Conservation (phyloP, 1,284 basidiomycete genomes). For the Cystobasidium slooffiae region DNA sequence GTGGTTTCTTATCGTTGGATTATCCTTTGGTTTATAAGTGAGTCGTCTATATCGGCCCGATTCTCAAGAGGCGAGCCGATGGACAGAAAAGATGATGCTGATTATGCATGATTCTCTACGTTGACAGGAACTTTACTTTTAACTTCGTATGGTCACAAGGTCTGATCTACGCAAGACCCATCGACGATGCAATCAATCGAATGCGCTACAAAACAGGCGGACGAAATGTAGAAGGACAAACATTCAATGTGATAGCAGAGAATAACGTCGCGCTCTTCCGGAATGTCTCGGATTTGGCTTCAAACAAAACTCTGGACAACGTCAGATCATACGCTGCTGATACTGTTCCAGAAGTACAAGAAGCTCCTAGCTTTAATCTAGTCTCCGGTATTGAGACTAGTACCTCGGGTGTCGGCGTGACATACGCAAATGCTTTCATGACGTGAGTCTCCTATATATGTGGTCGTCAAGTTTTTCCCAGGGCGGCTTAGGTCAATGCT, state of each 20-base stretch:
- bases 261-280: slow-evolving; percentile 44
- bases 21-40: slow-evolving; percentile 77
- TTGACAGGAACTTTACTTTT: slow-evolving; percentile 18
- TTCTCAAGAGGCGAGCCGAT: too few relatives aligned
- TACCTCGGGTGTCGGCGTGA: slow-evolving; percentile 44
- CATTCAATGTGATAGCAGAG: slow-evolving; percentile 60
- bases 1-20: slow-evolving; percentile 78
- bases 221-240: slow-evolving; percentile 53
- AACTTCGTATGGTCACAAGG: slow-evolving; percentile 64
- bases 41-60: too few relatives aligned
- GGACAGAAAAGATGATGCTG: too few relatives aligned
- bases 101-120: background rate
- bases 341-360: slow-evolving; percentile 48
- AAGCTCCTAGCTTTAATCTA: slow-evolving; percentile 42
- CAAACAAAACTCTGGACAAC: background rate
- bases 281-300: slow-evolving; percentile 8
- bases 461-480: too few relatives aligned
- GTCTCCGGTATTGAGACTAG: slow-evolving; percentile 43
- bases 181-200: slow-evolving; percentile 77
- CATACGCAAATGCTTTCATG: slow-evolving; percentile 51
- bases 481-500: too few relatives aligned
- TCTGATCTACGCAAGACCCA: slow-evolving; percentile 68
- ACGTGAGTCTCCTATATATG: slow-evolving; percentile 28
- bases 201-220: slow-evolving; percentile 84
- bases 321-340: slow-evolving; percentile 53